Evolutionary conservation across 257 asterid species (phyloP), one percentile per base, ranked within the genome.

Genomic region (Salvia miltiorrhiza): DNA sequence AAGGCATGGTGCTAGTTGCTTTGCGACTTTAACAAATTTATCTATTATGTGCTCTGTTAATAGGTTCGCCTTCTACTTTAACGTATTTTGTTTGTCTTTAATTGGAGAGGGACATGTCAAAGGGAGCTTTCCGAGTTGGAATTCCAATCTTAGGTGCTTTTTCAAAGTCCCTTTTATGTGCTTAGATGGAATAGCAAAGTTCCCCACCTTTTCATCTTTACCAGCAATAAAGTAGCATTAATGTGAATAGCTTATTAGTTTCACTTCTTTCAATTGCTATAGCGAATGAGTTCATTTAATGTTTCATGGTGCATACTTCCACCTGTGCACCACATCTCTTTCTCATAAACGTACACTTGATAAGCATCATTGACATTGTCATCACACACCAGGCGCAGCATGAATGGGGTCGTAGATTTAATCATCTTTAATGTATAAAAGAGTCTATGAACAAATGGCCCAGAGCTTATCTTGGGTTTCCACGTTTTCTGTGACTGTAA

Each of bases 81-180:
- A 33, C 17, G 12, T 14, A 7, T 24, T 50, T 48, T 32, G 16
- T 52, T 58, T n/a, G 12, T 37, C 63, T 67, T 54, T 71, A 67
- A 62, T 71, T 66, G 70, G 80, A 71, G 39, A 52, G 7, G 13
- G 56, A 48, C 69, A 43, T 65, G 64, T 53, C 49, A 21, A 69
- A 72, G 12, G 58, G 69, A 68, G 73, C 73, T 54, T 67, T 80
- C 65, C 70, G 82, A 73, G 80, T 71, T 74, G 85, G 79, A 80
- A 28, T 52, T 56, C 84, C 79, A 73, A 50, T 57, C 53, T 55
- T 47, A 7, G 23, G 32, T 24, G 37, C 72, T 39, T 53, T 67
- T 33, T 39, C 28, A 12, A 67, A 35, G 40, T 48, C 58, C 1
- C 1, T 41, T 49, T 67, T 54, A 20, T 30, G 53, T 19, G 20